Percentiles rank a stretch among this genome's conserved stretches.
These are phyloP conservation scores for Marasmius sp. DNA, from an alignment of 1,284 basidiomycete species.

Conservation along the genomic window DNA sequence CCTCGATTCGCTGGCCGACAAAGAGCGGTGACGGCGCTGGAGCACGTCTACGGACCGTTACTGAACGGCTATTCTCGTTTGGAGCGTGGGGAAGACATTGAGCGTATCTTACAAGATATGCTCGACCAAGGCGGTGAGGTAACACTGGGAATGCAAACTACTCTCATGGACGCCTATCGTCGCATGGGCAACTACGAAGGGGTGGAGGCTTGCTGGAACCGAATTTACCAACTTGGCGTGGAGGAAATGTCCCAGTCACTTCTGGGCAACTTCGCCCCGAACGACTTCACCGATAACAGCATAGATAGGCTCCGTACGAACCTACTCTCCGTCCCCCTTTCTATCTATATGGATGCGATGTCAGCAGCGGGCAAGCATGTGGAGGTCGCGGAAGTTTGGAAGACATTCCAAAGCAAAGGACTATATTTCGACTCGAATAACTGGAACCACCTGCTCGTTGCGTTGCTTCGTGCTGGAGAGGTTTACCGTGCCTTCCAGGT, in stretches of 20 bases:
- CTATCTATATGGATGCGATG: conserved; percentile 81
- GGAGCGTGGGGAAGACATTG: conserved; percentile 53
- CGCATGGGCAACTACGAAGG: conserved; percentile 55
- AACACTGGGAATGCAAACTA: conserved; percentile 62
- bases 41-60: conserved; percentile 65
- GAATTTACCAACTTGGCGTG: conserved; percentile 59
- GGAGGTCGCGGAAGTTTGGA: conserved; percentile 74
- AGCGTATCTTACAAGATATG: conserved; percentile 59
- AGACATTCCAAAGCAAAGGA: conserved; percentile 59
- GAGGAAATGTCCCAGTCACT: conserved; percentile 35
- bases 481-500: conserved; percentile 82
- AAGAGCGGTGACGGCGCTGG: conserved; percentile 40
- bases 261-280: conserved; percentile 26
- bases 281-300: conserved; percentile 7
- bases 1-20: conserved; percentile 27
- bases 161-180: conserved; percentile 79
- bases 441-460: conserved; percentile 86
- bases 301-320: conserved; percentile 42
- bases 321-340: conserved; percentile 77
- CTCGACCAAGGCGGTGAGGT: conserved; percentile 53
- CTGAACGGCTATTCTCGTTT: conserved; percentile 56
- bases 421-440: conserved; percentile 89
- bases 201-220: conserved; percentile 69
- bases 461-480: conserved; percentile 79
- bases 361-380: conserved; percentile 64